Percentiles rank a stretch among this genome's conserved stretches.
Conservation (phyloP, 2,329 filamentous ascomycete genomes). For the Clonostachys byssicola region DNA sequence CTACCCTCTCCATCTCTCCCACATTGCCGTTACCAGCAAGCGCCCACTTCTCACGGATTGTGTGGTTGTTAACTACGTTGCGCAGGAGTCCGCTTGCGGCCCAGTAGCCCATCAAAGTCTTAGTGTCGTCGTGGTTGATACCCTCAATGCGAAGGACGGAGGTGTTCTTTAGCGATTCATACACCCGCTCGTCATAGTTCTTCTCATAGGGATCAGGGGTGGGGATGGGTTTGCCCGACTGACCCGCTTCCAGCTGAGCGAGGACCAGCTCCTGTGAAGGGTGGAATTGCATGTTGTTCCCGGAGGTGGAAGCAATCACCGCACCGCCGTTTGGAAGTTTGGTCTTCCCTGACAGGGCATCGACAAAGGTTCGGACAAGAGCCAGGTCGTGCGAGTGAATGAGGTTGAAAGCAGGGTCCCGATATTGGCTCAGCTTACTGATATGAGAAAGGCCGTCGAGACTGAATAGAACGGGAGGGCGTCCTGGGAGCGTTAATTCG, state of each 20-base stretch:
- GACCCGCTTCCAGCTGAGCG: slow-evolving; percentile 43
- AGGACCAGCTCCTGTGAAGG: slow-evolving; percentile 68
- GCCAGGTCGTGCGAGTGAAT: slow-evolving; percentile 86
- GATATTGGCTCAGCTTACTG: slow-evolving; percentile 76
- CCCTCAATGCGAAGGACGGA: slow-evolving; percentile 58
- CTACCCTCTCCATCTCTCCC: slow-evolving; percentile 76
- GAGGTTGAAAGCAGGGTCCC: slow-evolving; percentile 61
- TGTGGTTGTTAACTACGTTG: slow-evolving; percentile 62
- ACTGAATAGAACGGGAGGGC: slow-evolving; percentile 63
- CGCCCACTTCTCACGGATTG: slow-evolving; percentile 79
- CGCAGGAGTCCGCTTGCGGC: slow-evolving; percentile 79
- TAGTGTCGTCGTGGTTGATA: slow-evolving; percentile 69
- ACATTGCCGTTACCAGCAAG: slow-evolving; percentile 77
- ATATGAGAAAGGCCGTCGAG: slow-evolving; percentile 79
- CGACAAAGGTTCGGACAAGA: slow-evolving; percentile 70
- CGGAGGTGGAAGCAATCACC: slow-evolving; percentile 69
- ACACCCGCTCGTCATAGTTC: slow-evolving; percentile 53
- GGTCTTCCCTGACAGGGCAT: slow-evolving; percentile 60
- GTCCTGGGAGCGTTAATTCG: slow-evolving; percentile 60
- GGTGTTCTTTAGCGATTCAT: slow-evolving; percentile 45
- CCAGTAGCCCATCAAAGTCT: slow-evolving; percentile 88
- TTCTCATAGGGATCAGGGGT: slow-evolving; percentile 47
- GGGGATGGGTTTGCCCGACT: slow-evolving; percentile 29
- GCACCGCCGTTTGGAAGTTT: slow-evolving; percentile 69
- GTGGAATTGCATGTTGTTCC: slow-evolving; percentile 63